These are phyloP conservation scores for Cystobasidium onofrii DNA, from an alignment of 768 basidiomycete genomes.

Conservation along the genomic window DNA sequence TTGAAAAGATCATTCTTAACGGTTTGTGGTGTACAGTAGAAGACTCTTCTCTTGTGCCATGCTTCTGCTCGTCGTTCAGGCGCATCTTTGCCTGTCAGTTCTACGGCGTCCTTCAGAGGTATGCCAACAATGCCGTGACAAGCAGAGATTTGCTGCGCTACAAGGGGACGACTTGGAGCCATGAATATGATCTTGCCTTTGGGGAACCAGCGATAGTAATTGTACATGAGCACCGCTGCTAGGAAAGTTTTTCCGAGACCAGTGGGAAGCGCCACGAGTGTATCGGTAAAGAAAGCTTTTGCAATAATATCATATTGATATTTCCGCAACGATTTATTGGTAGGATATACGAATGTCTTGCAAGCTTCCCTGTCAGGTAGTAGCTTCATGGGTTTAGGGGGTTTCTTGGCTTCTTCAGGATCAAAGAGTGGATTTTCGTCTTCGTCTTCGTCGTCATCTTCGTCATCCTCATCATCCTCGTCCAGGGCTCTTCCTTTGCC, in stretches of 20 bases:
- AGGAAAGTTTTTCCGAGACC: constrained; percentile 97
- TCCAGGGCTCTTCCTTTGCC: constrained; percentile 31
- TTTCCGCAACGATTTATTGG: constrained; percentile 75
- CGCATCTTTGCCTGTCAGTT: constrained; percentile 71
- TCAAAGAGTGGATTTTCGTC: constrained; percentile 38
- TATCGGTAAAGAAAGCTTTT: constrained; percentile 79
- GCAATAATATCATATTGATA: constrained; percentile 92
- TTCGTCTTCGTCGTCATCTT: constrained; percentile 54
- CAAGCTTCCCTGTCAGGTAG: constrained; percentile 66
- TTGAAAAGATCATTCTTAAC: constrained; percentile 72
- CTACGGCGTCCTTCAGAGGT: constrained; percentile 71
- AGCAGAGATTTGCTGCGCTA: constrained; percentile 87
- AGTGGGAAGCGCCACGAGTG: constrained; percentile 86
- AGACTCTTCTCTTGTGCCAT: constrained; percentile 40
- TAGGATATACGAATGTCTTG: constrained; percentile 82
- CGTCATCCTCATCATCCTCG: constrained; percentile 52
- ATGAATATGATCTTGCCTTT: constrained; percentile 86
- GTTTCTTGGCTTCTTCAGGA: constrained; percentile 71
- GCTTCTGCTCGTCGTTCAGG: constrained; percentile 53
- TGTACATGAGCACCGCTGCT: constrained; percentile 81
- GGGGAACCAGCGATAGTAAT: constrained; percentile 76
- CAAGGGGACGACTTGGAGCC: constrained; percentile 91
- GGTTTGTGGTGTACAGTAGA: constrained; percentile 56
- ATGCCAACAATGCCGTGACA: constrained; percentile 91
- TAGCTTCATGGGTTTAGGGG: constrained; percentile 73